phyloP scores from a whole-genome alignment of 331 rosid species.

The Acacia pycnantha region DNA sequence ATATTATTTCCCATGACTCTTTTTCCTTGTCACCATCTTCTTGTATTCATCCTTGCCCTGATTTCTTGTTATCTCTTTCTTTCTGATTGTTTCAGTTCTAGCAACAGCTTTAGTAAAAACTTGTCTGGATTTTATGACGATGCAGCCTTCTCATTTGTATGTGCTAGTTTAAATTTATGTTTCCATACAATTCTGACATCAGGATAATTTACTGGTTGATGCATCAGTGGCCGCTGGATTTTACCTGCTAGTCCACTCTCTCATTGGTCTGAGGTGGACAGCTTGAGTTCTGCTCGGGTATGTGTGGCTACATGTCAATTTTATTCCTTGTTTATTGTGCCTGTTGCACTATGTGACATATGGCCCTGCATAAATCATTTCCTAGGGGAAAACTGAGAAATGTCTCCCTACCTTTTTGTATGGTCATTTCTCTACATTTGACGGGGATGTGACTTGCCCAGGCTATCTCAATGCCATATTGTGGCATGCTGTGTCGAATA shows the following conservation, averaged over 20 bases:
- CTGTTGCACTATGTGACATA: conserved; percentile 21
- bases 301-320: conserved; percentile 26
- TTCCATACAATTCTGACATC: conserved; percentile 83
- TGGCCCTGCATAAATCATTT: not conserved
- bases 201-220: conserved; percentile 89
- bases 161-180: conserved; percentile 58
- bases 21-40: conserved; percentile 6
- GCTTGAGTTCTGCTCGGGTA: conserved; percentile 82
- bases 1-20: conserved; percentile 5
- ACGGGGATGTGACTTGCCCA: not conserved
- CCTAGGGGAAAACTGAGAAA: not conserved
- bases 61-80: conserved; percentile 8
- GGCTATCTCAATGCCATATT: not conserved
- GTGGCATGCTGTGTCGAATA: not conserved
- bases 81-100: conserved; percentile 28
- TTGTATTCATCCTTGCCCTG: not conserved
- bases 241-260: conserved; percentile 68
- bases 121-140: conserved; percentile 29
- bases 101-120: conserved; percentile 23
- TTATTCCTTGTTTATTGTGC: conserved; percentile 7
- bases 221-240: conserved; percentile 97
- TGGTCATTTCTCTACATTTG: not conserved
- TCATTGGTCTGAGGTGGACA: conserved; percentile 81
- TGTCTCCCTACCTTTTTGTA: not conserved
- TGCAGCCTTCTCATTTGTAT: conserved; percentile 40